These are phyloP conservation scores for Globisporangium abappressorium DNA, from an alignment of 352 stramenopile species.

Conservation along the genomic window DNA sequence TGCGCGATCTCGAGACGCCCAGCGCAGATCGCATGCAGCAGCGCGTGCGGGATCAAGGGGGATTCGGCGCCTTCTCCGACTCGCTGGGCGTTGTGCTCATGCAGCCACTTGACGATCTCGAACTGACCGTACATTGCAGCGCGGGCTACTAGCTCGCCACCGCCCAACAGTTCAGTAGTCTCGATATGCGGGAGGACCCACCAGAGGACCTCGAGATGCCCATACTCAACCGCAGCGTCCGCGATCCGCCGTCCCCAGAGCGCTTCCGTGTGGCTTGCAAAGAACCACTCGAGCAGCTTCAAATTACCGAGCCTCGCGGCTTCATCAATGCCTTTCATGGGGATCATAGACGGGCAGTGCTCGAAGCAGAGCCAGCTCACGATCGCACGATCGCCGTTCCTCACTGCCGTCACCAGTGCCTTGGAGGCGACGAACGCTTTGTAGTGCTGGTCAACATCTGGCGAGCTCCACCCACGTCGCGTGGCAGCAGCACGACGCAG, in stretches of 20 bases:
- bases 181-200: slow-evolving; percentile 4
- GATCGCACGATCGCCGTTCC: neutral
- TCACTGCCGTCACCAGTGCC: neutral
- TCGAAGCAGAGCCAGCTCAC: neutral
- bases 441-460: neutral
- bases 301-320: neutral
- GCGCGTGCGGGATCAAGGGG: neutral
- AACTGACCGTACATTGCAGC: neutral
- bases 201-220: neutral
- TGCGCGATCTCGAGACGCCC: neutral
- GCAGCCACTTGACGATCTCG: neutral
- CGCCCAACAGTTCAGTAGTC: neutral
- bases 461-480: neutral
- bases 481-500: slow-evolving; percentile 1
- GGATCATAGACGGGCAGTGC: neutral
- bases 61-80: neutral
- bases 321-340: neutral
- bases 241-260: neutral
- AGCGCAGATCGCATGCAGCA: neutral
- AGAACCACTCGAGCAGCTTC: neutral
- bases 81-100: neutral
- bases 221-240: neutral
- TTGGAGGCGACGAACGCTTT: neutral
- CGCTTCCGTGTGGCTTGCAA: neutral
- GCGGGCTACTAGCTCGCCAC: neutral